Percentiles rank a stretch among this genome's conserved stretches.
phyloP scores from a whole-genome alignment of 257 asterid species.

The Solanum pimpinellifolium region DNA sequence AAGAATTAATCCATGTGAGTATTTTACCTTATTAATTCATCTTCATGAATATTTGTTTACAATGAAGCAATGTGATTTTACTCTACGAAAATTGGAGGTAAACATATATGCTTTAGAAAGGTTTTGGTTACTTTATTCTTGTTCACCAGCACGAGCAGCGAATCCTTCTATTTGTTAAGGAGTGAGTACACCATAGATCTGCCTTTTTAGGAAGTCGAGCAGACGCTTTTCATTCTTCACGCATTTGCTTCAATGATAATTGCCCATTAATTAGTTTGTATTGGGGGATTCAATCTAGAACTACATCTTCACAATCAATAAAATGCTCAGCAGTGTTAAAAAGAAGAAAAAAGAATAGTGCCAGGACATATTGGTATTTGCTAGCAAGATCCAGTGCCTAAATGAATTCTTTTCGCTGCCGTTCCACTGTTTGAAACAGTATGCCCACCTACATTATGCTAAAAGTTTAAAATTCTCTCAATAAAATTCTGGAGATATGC shows the following conservation, averaged over 20 bases:
- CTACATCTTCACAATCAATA: background rate
- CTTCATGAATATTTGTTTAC: background rate
- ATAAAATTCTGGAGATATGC: background rate
- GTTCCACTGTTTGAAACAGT: background rate
- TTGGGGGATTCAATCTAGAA: background rate
- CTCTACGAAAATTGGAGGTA: background rate
- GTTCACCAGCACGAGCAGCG: background rate
- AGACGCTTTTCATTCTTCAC: background rate
- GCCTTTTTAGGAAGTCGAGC: background rate
- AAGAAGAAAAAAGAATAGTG: background rate
- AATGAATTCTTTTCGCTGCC: background rate
- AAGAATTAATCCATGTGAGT: conserved; percentile 47
- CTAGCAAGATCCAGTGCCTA: background rate
- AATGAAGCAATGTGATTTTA: background rate
- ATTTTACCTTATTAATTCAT: background rate
- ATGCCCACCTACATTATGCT: background rate
- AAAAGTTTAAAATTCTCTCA: background rate
- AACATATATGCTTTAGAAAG: background rate
- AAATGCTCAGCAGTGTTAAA: background rate
- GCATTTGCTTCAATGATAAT: background rate
- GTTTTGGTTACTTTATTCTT: background rate
- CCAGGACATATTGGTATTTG: background rate
- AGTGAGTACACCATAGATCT: background rate
- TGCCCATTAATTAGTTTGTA: background rate
- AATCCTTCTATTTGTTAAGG: background rate